A percentile compares a stretch with the other conserved stretches of the same genome.
These are phyloP conservation scores for Penicillium sp. DNA, from an alignment of 2,329 filamentous ascomycete genomes.

Conservation along the genomic window DNA sequence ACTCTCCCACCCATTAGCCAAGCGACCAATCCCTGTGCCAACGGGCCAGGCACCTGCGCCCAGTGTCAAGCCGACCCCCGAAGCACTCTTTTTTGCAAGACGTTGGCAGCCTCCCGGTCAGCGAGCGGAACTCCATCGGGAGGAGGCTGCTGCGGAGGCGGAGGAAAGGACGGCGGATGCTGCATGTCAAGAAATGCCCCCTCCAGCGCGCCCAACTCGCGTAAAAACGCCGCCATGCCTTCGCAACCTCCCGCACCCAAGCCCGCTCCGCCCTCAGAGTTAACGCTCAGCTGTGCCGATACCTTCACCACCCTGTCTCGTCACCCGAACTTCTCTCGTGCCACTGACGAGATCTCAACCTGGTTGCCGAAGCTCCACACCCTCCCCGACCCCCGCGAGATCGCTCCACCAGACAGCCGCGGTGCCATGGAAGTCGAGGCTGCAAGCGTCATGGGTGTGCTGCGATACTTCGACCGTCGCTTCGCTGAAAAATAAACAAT, in stretches of 20 bases:
- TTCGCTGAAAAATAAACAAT: slow-evolving; percentile 50
- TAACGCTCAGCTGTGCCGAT: slow-evolving; percentile 65
- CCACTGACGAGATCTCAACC: slow-evolving; percentile 68
- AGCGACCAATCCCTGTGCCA: slow-evolving; percentile 50
- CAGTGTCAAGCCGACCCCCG: slow-evolving; percentile 76
- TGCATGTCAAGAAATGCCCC: slow-evolving; percentile 48
- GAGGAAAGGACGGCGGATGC: slow-evolving; percentile 59
- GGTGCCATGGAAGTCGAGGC: slow-evolving; percentile 75
- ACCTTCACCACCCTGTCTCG: slow-evolving; percentile 75
- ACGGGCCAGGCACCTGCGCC: slow-evolving; percentile 73
- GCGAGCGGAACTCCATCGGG: slow-evolving; percentile 38
- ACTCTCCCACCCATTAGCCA: slow-evolving; percentile 39
- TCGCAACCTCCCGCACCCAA: slow-evolving; percentile 21
- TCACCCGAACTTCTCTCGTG: slow-evolving; percentile 71
- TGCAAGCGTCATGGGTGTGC: slow-evolving; percentile 80
- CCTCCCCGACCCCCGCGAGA: slow-evolving; percentile 39
- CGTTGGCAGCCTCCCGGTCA: slow-evolving; percentile 63
- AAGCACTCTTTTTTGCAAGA: slow-evolving; percentile 79
- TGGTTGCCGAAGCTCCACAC: slow-evolving; percentile 74
- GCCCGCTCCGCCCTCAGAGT: slow-evolving; percentile 32
- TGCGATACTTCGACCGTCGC: slow-evolving; percentile 74
- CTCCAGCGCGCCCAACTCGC: slow-evolving; percentile 19
- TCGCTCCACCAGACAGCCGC: slow-evolving; percentile 30
- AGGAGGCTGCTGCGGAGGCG: slow-evolving; percentile 61
- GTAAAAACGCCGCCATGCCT: slow-evolving; percentile 21